These are phyloP conservation scores for Nitzschia sp. DNA, from an alignment of 108 stramenopile genomes.

Conservation along the genomic window DNA sequence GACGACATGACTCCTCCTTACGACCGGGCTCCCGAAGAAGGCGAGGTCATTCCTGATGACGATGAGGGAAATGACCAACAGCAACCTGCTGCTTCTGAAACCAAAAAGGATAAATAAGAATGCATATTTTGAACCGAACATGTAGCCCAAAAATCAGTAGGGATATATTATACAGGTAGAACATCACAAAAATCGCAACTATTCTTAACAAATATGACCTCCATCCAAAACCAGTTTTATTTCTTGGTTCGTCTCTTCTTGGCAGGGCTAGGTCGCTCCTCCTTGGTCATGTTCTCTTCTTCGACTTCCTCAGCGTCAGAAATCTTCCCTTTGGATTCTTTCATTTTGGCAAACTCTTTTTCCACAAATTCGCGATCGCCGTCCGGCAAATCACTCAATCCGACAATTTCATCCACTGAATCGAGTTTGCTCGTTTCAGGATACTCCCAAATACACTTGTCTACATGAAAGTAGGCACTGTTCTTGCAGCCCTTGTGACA, in stretches of 20 bases:
- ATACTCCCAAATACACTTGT: slow-evolving; percentile 21
- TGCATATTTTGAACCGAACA: neutral
- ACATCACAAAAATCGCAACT: too few relatives aligned
- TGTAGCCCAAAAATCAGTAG: too few relatives aligned
- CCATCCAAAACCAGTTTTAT: neutral
- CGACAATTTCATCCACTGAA: slow-evolving; percentile 1
- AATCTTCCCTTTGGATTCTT: neutral
- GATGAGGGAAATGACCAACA: slow-evolving; percentile 1
- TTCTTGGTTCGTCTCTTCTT: neutral
- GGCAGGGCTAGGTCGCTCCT: neutral
- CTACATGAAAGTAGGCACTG: slow-evolving; percentile 19
- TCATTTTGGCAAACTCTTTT: slow-evolving; percentile 7
- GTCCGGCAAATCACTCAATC: slow-evolving; percentile 1
- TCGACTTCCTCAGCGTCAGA: neutral
- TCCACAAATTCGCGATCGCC: slow-evolving; percentile 1
- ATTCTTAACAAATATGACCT: too few relatives aligned
- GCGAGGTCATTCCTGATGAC: slow-evolving; percentile 6
- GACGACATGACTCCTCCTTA: slow-evolving; percentile 22
- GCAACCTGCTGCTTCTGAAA: slow-evolving; percentile 1
- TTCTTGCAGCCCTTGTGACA: slow-evolving; percentile 29
- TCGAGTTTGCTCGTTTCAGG: slow-evolving; percentile 17
- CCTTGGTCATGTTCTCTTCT: neutral
- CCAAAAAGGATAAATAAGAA: slow-evolving; percentile 34
- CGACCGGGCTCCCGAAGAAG: neutral
- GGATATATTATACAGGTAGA: too few relatives aligned